phyloP scores from a whole-genome alignment of 306 rosid species.

The Mimosa pudica region DNA sequence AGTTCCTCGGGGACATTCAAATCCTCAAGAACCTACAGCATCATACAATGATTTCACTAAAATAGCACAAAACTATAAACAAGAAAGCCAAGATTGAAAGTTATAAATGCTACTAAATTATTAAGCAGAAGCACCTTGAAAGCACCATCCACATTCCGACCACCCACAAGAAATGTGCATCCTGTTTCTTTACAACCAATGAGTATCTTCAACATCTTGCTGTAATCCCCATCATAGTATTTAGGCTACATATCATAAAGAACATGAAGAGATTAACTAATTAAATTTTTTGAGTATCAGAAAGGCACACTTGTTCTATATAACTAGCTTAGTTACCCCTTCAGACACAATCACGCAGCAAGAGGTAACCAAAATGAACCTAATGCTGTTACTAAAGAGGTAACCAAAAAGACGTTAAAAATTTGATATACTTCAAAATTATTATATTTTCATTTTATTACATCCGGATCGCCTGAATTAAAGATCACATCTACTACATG shows the following conservation, averaged over 20 bases:
- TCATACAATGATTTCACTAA: constrained; percentile 25
- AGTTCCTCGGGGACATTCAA: constrained; percentile 75
- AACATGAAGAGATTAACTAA: constrained; percentile 1
- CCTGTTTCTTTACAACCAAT: constrained; percentile 71
- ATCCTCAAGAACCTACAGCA: constrained; percentile 76
- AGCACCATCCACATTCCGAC: constrained; percentile 76
- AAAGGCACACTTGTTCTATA: not conserved
- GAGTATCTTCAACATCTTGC: constrained; percentile 74
- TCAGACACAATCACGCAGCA: not conserved
- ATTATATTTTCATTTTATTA: not conserved
- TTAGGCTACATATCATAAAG: constrained; percentile 63
- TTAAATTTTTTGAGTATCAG: not conserved
- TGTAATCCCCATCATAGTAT: constrained; percentile 79
- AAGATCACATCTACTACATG: not conserved
- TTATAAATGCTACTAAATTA: constrained; percentile 8
- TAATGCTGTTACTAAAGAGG: constrained; percentile 17
- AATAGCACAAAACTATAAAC: constrained; percentile 3
- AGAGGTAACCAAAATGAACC: too few species aligned
- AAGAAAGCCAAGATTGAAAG: not conserved
- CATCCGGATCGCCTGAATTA: not conserved
- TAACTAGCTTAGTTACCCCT: not conserved
- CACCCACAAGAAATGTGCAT: constrained; percentile 78
- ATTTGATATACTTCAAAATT: not conserved
- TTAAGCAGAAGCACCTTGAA: constrained; percentile 61
- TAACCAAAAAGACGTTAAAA: not conserved